Base-by-base conservation (phyloP, 1,284 basidiomycete genomes). In the Cutaneotrichosporon sp. region DNA sequence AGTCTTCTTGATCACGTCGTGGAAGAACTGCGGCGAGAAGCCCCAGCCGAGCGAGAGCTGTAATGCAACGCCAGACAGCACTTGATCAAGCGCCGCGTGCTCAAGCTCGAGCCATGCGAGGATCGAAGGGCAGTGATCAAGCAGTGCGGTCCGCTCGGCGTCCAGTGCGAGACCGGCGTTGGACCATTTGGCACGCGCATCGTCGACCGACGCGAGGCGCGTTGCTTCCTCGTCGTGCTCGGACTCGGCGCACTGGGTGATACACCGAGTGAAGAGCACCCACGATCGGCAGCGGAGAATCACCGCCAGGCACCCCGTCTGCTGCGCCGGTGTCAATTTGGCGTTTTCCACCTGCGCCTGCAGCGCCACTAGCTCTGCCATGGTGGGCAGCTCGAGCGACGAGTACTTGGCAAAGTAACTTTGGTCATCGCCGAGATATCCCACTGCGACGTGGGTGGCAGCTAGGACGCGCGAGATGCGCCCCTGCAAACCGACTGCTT, bases 401-500 rank as follows among this genome's bases (percentile, higher is more conserved):
- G 55, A 46, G 14, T 34, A 29, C 24, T 24, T 14, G 27, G 54
- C 43, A 52, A 38, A 43, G 31, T 46, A 45, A 18, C 34, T n/a
- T 22, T 58, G 50, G 36, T 73, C 68, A 65, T 76, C 67, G 36
- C 70, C 51, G 22, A 56, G 34, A 16, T 49, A 46, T 6, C n/a
- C n/a, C 24, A 56, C 34, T 22, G 46, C 47, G 16, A 49, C 46
- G 45, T 34, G 36, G 8, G 55, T 56, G 33, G 46, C 55, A 5
- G 55, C 47, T 2, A 47, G 18, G 9, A 56, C 55, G 16, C 25
- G 47, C 7, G 25, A 14, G 25, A 49, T 29, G 2, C 47, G 25
- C 14, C 47, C 25, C 27, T 49, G 47, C 3, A 49, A 14, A n/a
- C 47, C 25, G 25, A 29, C 27, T 3, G 16, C 47, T 14, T 27